Conservation (phyloP, 129 eudicot species). For the Tagetes erecta region DNA sequence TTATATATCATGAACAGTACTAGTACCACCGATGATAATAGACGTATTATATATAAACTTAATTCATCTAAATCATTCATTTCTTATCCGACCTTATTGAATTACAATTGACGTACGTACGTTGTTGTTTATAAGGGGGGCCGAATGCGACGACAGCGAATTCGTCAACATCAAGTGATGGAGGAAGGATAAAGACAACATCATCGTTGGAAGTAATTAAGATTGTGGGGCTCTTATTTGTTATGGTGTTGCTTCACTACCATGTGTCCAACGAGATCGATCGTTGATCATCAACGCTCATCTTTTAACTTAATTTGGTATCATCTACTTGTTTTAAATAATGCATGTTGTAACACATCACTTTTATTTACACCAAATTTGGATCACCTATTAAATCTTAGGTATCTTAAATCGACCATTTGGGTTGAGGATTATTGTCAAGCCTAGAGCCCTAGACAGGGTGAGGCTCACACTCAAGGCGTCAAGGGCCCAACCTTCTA, state of each 20-base stretch:
- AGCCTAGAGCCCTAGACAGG: too few species aligned
- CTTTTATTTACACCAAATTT: too few species aligned
- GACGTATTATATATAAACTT: too few species aligned
- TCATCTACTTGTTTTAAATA: neutral
- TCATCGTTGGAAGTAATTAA: conserved; percentile 21
- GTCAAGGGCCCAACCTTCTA: too few species aligned
- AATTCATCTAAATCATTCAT: neutral
- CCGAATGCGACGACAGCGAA: neutral
- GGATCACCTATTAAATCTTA: too few species aligned
- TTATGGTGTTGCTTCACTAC: conserved; percentile 28
- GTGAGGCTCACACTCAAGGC: too few species aligned
- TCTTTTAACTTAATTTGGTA: neutral
- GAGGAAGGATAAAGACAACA: conserved; percentile 11
- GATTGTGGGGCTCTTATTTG: conserved; percentile 21
- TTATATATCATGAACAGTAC: too few species aligned
- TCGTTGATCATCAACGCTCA: neutral
- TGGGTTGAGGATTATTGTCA: too few species aligned
- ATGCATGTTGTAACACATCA: neutral
- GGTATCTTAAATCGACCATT: too few species aligned
- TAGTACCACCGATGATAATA: too few species aligned
- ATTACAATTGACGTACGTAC: too few species aligned
- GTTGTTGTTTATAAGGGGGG: conserved; percentile 22
- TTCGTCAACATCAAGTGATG: conserved; percentile 26
- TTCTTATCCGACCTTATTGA: too few species aligned
- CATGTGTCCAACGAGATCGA: neutral